Percentiles rank a stretch among this genome's conserved stretches.
Conservation (phyloP, 257 asterid species). For the Solanum bulbocastanum region DNA sequence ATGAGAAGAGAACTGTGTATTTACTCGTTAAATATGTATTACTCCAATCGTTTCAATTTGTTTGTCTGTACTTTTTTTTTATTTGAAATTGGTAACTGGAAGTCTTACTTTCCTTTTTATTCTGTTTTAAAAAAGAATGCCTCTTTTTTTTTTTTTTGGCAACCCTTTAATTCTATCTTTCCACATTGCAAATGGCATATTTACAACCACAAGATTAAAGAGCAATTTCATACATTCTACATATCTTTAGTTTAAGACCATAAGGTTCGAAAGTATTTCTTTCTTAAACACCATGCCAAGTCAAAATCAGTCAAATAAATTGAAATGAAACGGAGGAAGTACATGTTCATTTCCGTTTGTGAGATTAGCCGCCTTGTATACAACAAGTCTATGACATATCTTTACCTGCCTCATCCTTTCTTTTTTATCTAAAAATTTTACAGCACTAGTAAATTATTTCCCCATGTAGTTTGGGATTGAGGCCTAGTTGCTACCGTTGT, state of each 20-base stretch:
- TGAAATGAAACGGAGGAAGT: neutral
- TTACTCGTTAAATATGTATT: neutral
- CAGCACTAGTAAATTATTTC: neutral
- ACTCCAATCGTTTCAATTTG: neutral
- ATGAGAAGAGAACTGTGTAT: neutral
- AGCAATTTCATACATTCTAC: neutral
- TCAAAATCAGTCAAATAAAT: neutral
- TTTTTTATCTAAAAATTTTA: neutral
- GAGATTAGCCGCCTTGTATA: neutral
- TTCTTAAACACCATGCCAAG: neutral
- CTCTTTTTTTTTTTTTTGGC: neutral
- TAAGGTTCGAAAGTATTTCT: neutral
- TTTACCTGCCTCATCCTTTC: neutral
- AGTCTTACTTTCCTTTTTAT: neutral
- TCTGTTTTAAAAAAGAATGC: neutral
- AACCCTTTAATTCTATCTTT: neutral
- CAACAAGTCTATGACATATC: neutral
- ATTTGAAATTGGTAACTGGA: neutral
- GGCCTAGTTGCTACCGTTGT: neutral
- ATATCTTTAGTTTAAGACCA: neutral
- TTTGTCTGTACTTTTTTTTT: neutral
- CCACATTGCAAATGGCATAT: neutral
- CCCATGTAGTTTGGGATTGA: neutral
- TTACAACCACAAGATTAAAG: neutral
- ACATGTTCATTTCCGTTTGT: neutral